Evolutionary conservation across 1,284 basidiomycete species (phyloP), one percentile per base, ranked within the genome.

Genomic region (Paramarasmius palmivorus): DNA sequence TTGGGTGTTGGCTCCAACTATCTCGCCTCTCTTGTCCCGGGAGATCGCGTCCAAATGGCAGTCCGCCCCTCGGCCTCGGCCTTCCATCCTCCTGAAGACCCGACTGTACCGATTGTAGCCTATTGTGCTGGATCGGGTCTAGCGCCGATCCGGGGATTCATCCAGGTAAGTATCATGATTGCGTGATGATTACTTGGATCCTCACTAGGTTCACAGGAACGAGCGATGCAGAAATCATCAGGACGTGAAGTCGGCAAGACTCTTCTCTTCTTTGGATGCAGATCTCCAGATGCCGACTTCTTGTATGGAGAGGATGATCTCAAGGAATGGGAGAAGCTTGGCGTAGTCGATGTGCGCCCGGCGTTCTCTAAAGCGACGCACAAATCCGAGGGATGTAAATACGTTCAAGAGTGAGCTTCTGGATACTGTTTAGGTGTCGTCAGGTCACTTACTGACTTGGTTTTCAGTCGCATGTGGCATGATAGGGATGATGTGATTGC

Each of bases 61-160:
- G 73, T 81, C 42, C 72, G 77, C 19, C 68, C 70, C 6, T 75
- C 76, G 0, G 59, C 68, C 15, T 67, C 69, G 17, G 67, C 68
- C 20, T 82, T 82, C 74, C 77, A 77, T 62, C 75, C 74, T 6
- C 79, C 79, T 0, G 61, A 68, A 9, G 74, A 81, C 57, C 73
- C 74, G 1, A 50, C 55, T 5, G 61, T 68, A 14, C 78, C 79
- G 2, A 66, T 82, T 35, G 68, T 81, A 19, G 73, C 81, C 69
- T 78, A 78, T 63, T 74, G 73, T 25, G 76, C 76, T 19, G 80
- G 79, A 7, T 73, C 76, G 2, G 79, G 80, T 0, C 58, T 82
- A 20, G 75, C 80, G 6, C 79, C 80, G 1, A 78, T 82, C 73
- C 71, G 77, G 39, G 78, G 78, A 1, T 82, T 82, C 67, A 68